Conservation (phyloP, 345 rosid genomes). For the Sonneratia alba region DNA sequence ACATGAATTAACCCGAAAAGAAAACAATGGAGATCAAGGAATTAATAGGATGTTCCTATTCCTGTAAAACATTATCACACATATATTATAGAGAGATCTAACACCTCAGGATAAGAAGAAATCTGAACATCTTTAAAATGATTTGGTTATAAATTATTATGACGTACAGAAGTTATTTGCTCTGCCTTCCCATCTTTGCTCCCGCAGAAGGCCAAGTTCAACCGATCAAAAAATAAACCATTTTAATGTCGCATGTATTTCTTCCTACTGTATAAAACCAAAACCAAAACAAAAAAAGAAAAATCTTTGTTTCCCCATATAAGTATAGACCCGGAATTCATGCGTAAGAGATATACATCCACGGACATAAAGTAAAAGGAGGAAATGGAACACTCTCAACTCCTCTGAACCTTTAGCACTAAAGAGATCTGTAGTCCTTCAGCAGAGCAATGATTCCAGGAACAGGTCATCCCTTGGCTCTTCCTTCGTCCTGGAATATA, state of each 20-base stretch:
- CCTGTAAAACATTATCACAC: too few relatives aligned
- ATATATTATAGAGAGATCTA: too few relatives aligned
- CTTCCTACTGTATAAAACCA: neutral
- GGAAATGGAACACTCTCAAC: too few relatives aligned
- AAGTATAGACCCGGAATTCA: neutral
- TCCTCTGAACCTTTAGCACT: neutral
- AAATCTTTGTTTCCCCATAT: neutral
- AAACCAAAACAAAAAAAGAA: neutral
- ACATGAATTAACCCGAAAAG: too few relatives aligned
- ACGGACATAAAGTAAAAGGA: neutral
- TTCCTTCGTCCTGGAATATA: conserved; percentile 36
- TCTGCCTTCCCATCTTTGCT: neutral
- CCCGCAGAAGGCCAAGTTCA: neutral
- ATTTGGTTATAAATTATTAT: neutral
- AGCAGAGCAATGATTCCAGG: conserved; percentile 35
- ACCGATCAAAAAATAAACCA: neutral
- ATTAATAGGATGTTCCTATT: too few relatives aligned
- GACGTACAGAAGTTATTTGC: neutral
- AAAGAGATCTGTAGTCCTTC: conserved; percentile 2
- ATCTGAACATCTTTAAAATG: neutral
- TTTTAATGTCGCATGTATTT: neutral
- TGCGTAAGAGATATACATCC: neutral
- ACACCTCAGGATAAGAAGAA: neutral
- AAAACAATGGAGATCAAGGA: too few relatives aligned
- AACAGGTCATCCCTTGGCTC: conserved; percentile 55